Conservation (phyloP, 2,329 filamentous ascomycete genomes). For the Periconia sp. region DNA sequence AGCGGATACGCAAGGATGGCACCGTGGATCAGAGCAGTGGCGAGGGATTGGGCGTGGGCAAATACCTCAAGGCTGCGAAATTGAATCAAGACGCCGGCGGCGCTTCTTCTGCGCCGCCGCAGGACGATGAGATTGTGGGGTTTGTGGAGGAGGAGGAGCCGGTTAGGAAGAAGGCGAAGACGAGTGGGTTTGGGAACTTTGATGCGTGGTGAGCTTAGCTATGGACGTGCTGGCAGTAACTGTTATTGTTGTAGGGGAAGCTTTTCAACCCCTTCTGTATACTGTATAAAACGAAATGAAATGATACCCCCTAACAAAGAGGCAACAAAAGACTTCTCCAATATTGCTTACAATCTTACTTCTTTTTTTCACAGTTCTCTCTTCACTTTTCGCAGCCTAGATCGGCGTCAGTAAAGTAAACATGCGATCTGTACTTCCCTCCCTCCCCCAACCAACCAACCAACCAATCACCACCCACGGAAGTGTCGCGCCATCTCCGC, state of each 20-base stretch:
- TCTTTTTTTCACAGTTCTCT: too few relatives aligned
- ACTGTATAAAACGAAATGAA: too few relatives aligned
- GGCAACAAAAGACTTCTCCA: too few relatives aligned
- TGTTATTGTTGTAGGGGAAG: not conserved
- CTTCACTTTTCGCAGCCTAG: too few relatives aligned
- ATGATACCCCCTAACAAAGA: too few relatives aligned
- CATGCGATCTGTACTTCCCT: too few relatives aligned
- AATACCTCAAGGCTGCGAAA: constrained; percentile 72
- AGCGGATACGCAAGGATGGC: constrained; percentile 73
- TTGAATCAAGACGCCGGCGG: constrained; percentile 26
- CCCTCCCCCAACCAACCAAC: too few relatives aligned
- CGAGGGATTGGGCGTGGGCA: constrained; percentile 66
- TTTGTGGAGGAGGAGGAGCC: constrained; percentile 65
- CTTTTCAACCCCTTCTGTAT: not conserved
- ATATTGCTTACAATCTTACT: too few relatives aligned
- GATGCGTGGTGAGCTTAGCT: constrained; percentile 71
- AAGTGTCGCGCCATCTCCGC: too few relatives aligned
- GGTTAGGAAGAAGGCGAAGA: constrained; percentile 77
- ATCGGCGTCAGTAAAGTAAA: too few relatives aligned
- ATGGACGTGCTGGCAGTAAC: not conserved
- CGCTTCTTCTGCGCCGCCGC: constrained; percentile 10
- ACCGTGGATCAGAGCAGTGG: constrained; percentile 57
- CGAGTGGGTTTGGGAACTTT: constrained; percentile 83
- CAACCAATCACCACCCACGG: too few relatives aligned
- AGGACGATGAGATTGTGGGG: constrained; percentile 63